phyloP scores from a whole-genome alignment of 2,329 filamentous ascomycete species.

The Ascochyta lentis region DNA sequence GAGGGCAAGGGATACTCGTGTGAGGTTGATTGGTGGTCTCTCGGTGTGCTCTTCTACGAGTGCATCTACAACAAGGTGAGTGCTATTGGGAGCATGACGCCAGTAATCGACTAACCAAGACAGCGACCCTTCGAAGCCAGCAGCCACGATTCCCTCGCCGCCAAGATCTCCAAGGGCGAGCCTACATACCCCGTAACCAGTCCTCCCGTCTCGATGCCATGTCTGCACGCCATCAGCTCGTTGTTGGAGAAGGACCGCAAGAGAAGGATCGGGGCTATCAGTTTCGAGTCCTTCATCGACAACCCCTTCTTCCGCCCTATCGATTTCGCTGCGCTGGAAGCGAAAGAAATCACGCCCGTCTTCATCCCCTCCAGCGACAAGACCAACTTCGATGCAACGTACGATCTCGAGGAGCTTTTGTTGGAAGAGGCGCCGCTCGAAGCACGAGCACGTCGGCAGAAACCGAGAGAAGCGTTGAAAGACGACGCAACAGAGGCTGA shows the following conservation, averaged over 20 bases:
- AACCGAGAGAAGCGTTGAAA: slow-evolving; percentile 88
- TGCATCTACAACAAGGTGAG: slow-evolving; percentile 98
- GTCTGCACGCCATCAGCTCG: slow-evolving; percentile 85
- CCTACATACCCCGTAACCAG: slow-evolving; percentile 92
- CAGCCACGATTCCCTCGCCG: slow-evolving; percentile 79
- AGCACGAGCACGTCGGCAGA: slow-evolving; percentile 88
- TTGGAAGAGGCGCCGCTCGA: slow-evolving; percentile 95
- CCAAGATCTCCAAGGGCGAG: slow-evolving; percentile 79
- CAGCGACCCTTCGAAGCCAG: slow-evolving; percentile 93
- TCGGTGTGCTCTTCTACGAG: slow-evolving; percentile 98
- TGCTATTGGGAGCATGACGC: not conserved
- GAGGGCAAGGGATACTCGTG: slow-evolving; percentile 85
- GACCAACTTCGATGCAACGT: slow-evolving; percentile 98
- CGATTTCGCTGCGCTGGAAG: slow-evolving; percentile 83
- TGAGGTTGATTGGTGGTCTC: slow-evolving; percentile 97
- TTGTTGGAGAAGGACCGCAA: slow-evolving; percentile 81
- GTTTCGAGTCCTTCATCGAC: slow-evolving; percentile 83
- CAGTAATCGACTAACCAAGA: slow-evolving; percentile 2
- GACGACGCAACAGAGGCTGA: slow-evolving; percentile 95
- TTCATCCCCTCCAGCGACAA: slow-evolving; percentile 96
- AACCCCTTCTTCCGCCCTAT: slow-evolving; percentile 89
- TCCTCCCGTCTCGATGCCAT: slow-evolving; percentile 86
- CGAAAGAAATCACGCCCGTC: slow-evolving; percentile 87
- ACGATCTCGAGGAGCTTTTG: slow-evolving; percentile 91
- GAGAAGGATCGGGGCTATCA: slow-evolving; percentile 80